Evolutionary conservation across 108 stramenopile species (phyloP).

Genomic region (Nitzschia sp.): DNA sequence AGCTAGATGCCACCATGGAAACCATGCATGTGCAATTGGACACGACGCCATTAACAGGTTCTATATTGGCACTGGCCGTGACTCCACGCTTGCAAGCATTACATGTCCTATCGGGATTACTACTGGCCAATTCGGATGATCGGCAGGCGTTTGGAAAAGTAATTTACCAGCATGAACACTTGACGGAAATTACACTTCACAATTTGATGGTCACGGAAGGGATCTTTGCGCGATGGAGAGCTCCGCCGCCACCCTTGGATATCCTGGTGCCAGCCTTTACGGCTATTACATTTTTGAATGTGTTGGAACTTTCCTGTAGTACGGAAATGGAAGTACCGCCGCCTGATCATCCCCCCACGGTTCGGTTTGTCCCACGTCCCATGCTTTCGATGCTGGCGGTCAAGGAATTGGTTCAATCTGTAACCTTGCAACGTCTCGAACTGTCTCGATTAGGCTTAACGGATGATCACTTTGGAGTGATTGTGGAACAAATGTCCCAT

Average conservation of each 20-base stretch:
- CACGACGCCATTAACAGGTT: not conserved
- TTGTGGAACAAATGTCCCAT: slow-evolving; percentile 14
- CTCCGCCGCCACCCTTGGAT: slow-evolving; percentile 16
- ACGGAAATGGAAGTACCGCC: not conserved
- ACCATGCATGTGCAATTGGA: slow-evolving; percentile 13
- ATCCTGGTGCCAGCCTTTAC: slow-evolving; percentile 18
- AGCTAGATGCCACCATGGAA: slow-evolving; percentile 9
- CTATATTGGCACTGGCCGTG: slow-evolving; percentile 7
- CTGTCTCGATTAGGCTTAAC: slow-evolving; percentile 5
- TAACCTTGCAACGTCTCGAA: slow-evolving; percentile 12
- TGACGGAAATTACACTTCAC: slow-evolving; percentile 2
- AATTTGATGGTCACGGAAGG: slow-evolving; percentile 10
- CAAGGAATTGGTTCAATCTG: slow-evolving; percentile 9
- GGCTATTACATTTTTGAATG: slow-evolving; percentile 8
- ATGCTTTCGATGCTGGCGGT: slow-evolving; percentile 12
- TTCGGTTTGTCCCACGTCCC: not conserved
- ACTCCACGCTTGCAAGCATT: slow-evolving; percentile 1
- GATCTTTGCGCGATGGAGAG: slow-evolving; percentile 15
- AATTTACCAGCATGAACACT: slow-evolving; percentile 11
- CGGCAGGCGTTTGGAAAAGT: slow-evolving; percentile 13
- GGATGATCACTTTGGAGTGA: slow-evolving; percentile 14
- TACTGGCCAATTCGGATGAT: slow-evolving; percentile 13
- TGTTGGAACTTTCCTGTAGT: slow-evolving; percentile 5
- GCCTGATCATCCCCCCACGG: not conserved
- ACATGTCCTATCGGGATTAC: slow-evolving; percentile 8